A percentile compares a stretch with the other conserved stretches of the same genome.
phyloP scores from a whole-genome alignment of 2,329 filamentous ascomycete genomes.

The Aspergillus persii region DNA sequence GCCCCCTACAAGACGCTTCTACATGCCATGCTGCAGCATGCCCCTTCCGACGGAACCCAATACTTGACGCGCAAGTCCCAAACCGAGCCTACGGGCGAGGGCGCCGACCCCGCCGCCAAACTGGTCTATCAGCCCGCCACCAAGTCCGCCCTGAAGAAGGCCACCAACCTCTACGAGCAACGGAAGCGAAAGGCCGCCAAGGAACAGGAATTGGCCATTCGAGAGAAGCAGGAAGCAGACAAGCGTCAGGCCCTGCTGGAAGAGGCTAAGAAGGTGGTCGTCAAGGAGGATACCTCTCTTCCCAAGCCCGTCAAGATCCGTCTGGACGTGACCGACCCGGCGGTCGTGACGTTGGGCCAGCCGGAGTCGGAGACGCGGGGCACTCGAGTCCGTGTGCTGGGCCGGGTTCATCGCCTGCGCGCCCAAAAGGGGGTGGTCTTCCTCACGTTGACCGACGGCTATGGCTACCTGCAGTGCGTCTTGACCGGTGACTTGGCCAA shows the following conservation, averaged over 20 bases:
- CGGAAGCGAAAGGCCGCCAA: constrained; percentile 83
- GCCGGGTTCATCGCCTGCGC: constrained; percentile 77
- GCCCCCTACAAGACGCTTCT: constrained; percentile 79
- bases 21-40: constrained; percentile 72
- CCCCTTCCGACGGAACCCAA: constrained; percentile 55
- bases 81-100: constrained; percentile 58
- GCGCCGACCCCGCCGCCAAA: constrained; percentile 62
- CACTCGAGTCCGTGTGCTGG: constrained; percentile 74
- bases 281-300: constrained; percentile 68
- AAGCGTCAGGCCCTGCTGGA: constrained; percentile 71
- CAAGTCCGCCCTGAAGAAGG: constrained; percentile 85
- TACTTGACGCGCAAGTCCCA: constrained; percentile 70
- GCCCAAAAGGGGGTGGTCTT: constrained; percentile 84
- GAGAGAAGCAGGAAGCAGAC: constrained; percentile 70
- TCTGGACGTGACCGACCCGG: constrained; percentile 67
- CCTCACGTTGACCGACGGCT: constrained; percentile 80
- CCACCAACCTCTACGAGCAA: constrained; percentile 67
- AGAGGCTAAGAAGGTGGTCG: constrained; percentile 74
- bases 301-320: constrained; percentile 73
- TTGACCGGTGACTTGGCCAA: constrained; percentile 78
- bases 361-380: constrained; percentile 60
- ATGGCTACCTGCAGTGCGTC: constrained; percentile 81
- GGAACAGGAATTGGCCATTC: constrained; percentile 68
- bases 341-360: constrained; percentile 54
- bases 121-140: constrained; percentile 76